Evolutionary conservation across 306 rosid species (phyloP), one percentile per base, ranked within the genome.

Genomic region (Cucurbita ficifolia): DNA sequence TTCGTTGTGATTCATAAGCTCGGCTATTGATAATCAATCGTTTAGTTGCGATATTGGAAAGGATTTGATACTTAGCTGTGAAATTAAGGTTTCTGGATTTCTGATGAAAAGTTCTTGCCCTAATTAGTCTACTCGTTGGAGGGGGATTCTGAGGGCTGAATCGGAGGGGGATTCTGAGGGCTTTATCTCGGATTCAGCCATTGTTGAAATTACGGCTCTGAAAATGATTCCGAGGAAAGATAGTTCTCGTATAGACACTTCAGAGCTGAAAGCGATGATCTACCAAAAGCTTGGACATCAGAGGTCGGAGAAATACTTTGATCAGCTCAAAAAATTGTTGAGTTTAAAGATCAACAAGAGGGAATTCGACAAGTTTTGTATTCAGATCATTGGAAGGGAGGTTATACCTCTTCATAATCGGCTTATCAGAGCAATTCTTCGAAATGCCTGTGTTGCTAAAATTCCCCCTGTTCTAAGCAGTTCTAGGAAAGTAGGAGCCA

Each of bases 371-470:
- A 87, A 75, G 80, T 73, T 81, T 55, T 91, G 96, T 82, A 74
- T 81, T 77, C 75, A 45, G 82, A 84, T 80, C 39, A 81, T 95
- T 71, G 99, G 99, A 65, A 91, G 81, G 68, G 99, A 95, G 78
- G 87, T 89, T 73, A 40, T 88, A 59, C 72, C 86, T 73, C 91
- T 95, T 75, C 99, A 95, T 83, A 95, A 91, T 83, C 85, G 76
- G 72, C 78, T 95, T 81, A 84, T 95, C 5, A 79, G 70, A 70
- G 87, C 96, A 6, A 83, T 95, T 76, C 74, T 91, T 79, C 87
- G 82, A 87, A 95, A 95, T 82, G 90, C 88, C 6, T 81, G 86
- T 81, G 62, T 84, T 12, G 88, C 97, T 9, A 85, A 91, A 80
- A 82, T 76, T 70, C 96, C 96, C 17, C 97, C 97, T 21, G 93